A percentile compares a stretch with the other conserved stretches of the same genome.
Evolutionary conservation across 1,139 yeast species (phyloP).

Genomic region (Suhomyces chickasaworum): DNA sequence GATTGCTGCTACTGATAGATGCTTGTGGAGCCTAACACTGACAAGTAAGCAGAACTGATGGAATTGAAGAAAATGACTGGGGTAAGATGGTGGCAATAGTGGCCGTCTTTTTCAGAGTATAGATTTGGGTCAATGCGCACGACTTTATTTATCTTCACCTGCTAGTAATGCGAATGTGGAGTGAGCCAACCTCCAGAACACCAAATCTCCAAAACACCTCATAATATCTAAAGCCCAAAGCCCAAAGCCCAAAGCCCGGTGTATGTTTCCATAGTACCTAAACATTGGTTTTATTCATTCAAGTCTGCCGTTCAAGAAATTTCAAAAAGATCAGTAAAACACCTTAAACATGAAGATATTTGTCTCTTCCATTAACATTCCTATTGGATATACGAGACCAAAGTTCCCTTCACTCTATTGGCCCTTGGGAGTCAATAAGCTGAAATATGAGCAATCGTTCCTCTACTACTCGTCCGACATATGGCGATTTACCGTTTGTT

Average conservation of each 20-base stretch:
- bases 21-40: neutral
- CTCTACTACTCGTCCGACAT: slow-evolving; percentile 72
- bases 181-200: too few relatives aligned
- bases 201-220: too few relatives aligned
- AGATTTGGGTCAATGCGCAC: slow-evolving; percentile 3
- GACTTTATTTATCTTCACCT: neutral
- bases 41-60: neutral
- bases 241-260: too few relatives aligned
- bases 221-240: too few relatives aligned
- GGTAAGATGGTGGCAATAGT: slow-evolving; percentile 8
- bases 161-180: neutral
- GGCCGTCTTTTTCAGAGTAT: slow-evolving; percentile 1
- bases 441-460: slow-evolving; percentile 51
- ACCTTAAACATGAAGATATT: slow-evolving; percentile 34
- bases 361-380: slow-evolving; percentile 51
- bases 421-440: slow-evolving; percentile 56
- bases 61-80: slow-evolving; percentile 3
- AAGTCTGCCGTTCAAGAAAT: too few relatives aligned
- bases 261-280: too few relatives aligned
- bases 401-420: slow-evolving; percentile 77
- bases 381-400: slow-evolving; percentile 82
- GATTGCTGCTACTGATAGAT: neutral
- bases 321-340: too few relatives aligned
- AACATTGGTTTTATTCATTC: too few relatives aligned
- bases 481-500: slow-evolving; percentile 80